Percentiles rank a stretch among this genome's conserved stretches.
These are phyloP conservation scores for Sabuloglossum arenarium DNA, from an alignment of 495 filamentous ascomycete genomes.

Conservation along the genomic window DNA sequence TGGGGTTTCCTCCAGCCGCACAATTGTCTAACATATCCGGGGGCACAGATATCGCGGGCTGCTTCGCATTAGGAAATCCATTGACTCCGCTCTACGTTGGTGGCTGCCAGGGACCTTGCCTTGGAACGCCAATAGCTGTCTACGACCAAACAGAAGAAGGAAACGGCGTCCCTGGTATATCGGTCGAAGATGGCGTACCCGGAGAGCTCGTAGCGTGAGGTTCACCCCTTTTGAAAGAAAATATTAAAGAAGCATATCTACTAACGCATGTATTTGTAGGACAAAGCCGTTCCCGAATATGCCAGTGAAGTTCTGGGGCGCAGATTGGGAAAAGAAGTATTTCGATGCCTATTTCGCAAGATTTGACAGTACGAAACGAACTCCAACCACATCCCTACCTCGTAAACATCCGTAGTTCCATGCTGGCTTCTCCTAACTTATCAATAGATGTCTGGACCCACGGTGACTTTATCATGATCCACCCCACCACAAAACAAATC, in stretches of 20 bases:
- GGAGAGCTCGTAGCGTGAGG: slow-evolving; percentile 46
- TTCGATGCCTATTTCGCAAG: slow-evolving; percentile 50
- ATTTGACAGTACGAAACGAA: slow-evolving; percentile 26
- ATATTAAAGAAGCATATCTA: background rate
- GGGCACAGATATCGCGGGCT: slow-evolving; percentile 57
- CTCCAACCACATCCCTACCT: background rate
- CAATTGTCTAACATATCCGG: slow-evolving; percentile 57
- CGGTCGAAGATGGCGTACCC: slow-evolving; percentile 36
- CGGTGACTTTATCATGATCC: slow-evolving; percentile 53
- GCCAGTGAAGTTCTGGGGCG: slow-evolving; percentile 52
- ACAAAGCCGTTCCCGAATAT: slow-evolving; percentile 49
- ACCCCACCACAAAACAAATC: slow-evolving; percentile 42
- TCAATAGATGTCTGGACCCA: slow-evolving; percentile 49
- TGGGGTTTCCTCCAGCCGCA: slow-evolving; percentile 40
- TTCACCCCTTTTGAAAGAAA: background rate
- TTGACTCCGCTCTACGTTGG: slow-evolving; percentile 52
- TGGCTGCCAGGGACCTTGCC: slow-evolving; percentile 39
- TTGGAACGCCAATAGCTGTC: slow-evolving; percentile 44
- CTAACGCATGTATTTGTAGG: background rate
- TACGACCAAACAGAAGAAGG: slow-evolving; percentile 39
- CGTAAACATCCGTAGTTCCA: too few species aligned
- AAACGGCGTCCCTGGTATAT: slow-evolving; percentile 27
- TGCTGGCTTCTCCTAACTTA: background rate
- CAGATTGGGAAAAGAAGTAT: slow-evolving; percentile 32
- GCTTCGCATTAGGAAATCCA: slow-evolving; percentile 46